Evolutionary conservation across 768 basidiomycete species (phyloP), one percentile per base, ranked within the genome.

Genomic region (Tulasnella sp.): DNA sequence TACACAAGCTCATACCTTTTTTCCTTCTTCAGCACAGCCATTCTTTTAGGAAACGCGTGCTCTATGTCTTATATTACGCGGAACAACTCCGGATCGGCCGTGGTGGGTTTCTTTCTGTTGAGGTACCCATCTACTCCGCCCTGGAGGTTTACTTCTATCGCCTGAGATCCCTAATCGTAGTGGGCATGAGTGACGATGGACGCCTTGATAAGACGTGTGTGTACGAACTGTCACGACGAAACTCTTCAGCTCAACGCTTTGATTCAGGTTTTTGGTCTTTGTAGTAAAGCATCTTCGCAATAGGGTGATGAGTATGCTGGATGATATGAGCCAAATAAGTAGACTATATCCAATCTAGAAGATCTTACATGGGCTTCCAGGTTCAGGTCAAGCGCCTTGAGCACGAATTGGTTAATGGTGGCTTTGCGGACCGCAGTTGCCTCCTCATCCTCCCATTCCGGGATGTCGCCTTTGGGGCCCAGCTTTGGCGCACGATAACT

Each of bases 251-350:
- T 19, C 81, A 81, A 8, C 78, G 77, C 22, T 78, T 39, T 0
- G 86, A 81, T 67, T 82, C 85, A 0, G 79, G 79, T 78, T 85
- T 85, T 79, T 86, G 86, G 38, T 86, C 84, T 75, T 86, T 86
- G 82, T 87, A 84, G 78, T 82, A 82, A 36, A 73, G 77, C 19
- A 70, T 75, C 2, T 40, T 29, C 29, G 83, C 81, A 40, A 85
- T 79, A 0, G 85, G 85, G 78, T 86, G 85, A 77, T 85, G 76
- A 15, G 37, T 71, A 52, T 81, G 80, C 71, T 81, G 81, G 8
- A 79, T 82, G 81, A 85, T 85, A 79, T 83, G 82, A 49, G 6
- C 1, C 19, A 49, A 49, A 49, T 49, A 49, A 72, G 79, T 85
- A 84, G 54, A 83, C 77, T 29, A 40, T 36, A 31, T 39, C 31